Conservation (phyloP, 2,329 filamentous ascomycete genomes). For the Aspergillus ochraceus region DNA sequence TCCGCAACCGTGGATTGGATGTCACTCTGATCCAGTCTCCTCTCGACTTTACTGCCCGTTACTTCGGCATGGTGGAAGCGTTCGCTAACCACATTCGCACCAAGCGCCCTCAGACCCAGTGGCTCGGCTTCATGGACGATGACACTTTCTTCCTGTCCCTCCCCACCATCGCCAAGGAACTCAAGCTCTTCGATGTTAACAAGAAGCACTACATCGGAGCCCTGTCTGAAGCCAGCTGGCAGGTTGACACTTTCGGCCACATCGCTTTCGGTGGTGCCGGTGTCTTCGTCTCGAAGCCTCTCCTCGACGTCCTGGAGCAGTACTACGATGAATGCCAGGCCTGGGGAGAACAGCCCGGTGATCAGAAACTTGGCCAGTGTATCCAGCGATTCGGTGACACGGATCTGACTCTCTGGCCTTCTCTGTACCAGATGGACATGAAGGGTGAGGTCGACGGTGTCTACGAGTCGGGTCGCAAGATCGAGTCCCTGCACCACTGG, state of each 20-base stretch:
- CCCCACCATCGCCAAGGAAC: conserved; percentile 37
- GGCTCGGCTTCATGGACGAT: conserved; percentile 46
- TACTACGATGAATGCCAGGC: conserved; percentile 45
- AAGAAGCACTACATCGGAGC: conserved; percentile 47
- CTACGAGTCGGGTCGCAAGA: conserved; percentile 44
- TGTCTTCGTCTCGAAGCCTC: conserved; percentile 43
- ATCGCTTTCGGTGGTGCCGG: conserved; percentile 48
- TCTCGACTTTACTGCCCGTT: conserved; percentile 44
- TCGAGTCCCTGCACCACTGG: conserved; percentile 48
- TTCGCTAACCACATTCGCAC: conserved; percentile 40
- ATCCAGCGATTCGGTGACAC: conserved; percentile 43
- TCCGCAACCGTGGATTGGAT: conserved; percentile 44
- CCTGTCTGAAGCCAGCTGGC: conserved; percentile 45
- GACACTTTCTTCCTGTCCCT: conserved; percentile 47
- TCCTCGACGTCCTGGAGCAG: conserved; percentile 38
- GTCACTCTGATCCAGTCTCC: conserved; percentile 41
- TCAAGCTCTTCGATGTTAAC: conserved; percentile 40
- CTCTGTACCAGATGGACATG: conserved; percentile 48
- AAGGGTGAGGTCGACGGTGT: conserved; percentile 43
- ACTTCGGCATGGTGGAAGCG: conserved; percentile 44
- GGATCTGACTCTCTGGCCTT: conserved; percentile 42
- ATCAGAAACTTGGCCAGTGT: conserved; percentile 46
- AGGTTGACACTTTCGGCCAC: conserved; percentile 45
- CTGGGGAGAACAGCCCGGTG: conserved; percentile 44
- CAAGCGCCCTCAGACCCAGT: conserved; percentile 40